phyloP scores from a whole-genome alignment of 495 filamentous ascomycete genomes.

The Haplographium delicatum region DNA sequence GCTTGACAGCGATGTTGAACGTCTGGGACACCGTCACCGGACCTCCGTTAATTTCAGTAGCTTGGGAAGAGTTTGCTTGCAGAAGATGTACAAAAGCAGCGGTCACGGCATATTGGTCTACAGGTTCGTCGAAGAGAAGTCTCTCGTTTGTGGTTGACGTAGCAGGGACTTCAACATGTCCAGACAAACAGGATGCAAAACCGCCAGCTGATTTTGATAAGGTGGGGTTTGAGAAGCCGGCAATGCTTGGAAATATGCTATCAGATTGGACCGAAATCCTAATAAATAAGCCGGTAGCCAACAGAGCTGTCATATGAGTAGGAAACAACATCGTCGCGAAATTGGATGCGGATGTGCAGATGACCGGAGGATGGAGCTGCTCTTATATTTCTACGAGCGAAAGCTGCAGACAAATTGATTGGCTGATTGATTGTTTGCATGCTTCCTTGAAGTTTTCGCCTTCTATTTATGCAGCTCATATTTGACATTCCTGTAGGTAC shows the following conservation, averaged over 20 bases:
- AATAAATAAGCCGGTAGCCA: no score
- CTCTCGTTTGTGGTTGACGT: neutral
- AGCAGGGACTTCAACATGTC: neutral
- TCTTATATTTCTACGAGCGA: no score
- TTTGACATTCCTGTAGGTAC: no score
- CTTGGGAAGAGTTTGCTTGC: neutral
- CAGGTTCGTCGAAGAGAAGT: neutral
- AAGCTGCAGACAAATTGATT: no score
- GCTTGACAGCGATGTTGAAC: neutral
- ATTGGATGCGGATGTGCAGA: no score
- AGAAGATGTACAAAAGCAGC: neutral
- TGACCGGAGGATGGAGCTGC: no score
- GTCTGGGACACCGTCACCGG: neutral
- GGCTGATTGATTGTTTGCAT: no score
- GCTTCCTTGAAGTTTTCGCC: no score
- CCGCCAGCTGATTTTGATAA: neutral
- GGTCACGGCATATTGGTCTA: neutral
- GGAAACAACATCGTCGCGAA: no score
- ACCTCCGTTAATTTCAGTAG: neutral
- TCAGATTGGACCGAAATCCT: no score
- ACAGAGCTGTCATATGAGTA: no score
- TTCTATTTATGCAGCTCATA: no score
- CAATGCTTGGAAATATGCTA: neutral
- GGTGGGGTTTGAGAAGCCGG: neutral
- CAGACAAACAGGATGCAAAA: neutral